Evolutionary conservation across 1,284 basidiomycete genomes (phyloP).

Genomic region (Trichosporon sp.): DNA sequence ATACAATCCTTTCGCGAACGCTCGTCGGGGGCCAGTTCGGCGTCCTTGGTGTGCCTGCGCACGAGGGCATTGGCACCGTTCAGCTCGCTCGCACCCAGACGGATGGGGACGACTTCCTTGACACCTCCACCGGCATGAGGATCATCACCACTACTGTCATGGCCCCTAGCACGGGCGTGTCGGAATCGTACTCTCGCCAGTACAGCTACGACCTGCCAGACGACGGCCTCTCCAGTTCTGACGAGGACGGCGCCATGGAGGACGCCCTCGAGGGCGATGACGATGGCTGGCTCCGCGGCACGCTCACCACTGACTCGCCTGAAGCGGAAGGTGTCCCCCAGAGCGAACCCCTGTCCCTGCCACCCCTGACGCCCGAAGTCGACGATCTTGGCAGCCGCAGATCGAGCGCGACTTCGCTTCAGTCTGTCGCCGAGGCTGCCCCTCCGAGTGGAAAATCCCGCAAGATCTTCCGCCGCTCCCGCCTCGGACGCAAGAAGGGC

Average conservation of each 20-base stretch:
- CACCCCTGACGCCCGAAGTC: not conserved
- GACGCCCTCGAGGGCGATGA: slow-evolving; percentile 47
- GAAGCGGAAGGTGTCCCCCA: slow-evolving; percentile 4
- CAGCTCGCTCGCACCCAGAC: not conserved
- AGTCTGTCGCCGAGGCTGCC: not conserved
- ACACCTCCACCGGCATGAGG: slow-evolving; percentile 19
- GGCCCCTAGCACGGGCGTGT: slow-evolving; percentile 28
- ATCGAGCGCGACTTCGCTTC: slow-evolving; percentile 3
- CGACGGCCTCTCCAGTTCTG: slow-evolving; percentile 67
- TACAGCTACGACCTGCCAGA: slow-evolving; percentile 66
- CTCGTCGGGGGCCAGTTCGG: slow-evolving; percentile 59
- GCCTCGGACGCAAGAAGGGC: slow-evolving; percentile 24
- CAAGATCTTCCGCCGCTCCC: slow-evolving; percentile 24
- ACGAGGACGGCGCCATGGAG: slow-evolving; percentile 62
- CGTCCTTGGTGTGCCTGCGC: slow-evolving; percentile 70
- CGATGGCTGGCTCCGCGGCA: slow-evolving; percentile 33
- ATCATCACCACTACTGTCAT: slow-evolving; percentile 34
- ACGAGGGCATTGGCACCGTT: slow-evolving; percentile 83
- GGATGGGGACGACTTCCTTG: not conserved
- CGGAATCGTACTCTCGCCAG: slow-evolving; percentile 29
- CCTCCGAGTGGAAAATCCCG: not conserved
- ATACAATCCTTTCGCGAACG: slow-evolving; percentile 67
- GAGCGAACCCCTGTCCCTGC: not conserved
- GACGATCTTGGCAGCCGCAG: slow-evolving; percentile 15
- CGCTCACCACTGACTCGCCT: slow-evolving; percentile 21